Evolutionary conservation across 2,329 filamentous ascomycete genomes (phyloP).

Genomic region (Fusarium luffae): DNA sequence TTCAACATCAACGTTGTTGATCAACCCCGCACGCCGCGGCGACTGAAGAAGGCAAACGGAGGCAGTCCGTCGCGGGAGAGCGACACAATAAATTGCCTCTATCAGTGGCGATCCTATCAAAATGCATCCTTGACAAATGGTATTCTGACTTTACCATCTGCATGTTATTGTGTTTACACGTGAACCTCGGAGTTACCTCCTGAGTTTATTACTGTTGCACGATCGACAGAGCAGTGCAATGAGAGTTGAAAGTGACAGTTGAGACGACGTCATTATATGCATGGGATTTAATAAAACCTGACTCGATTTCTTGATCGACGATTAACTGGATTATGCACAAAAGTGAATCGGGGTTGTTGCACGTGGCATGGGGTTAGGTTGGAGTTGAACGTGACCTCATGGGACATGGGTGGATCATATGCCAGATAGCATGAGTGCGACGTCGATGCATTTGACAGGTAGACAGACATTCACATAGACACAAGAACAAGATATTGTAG

Average conservation of each 20-base stretch:
- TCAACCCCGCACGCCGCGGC: background rate
- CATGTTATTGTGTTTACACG: background rate
- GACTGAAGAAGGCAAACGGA: background rate
- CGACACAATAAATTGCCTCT: background rate
- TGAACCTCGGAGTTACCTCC: background rate
- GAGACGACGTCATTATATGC: conserved; percentile 21
- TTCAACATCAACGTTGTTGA: background rate
- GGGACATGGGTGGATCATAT: conserved; percentile 44
- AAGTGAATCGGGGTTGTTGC: conserved; percentile 12
- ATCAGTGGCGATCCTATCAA: conserved; percentile 9
- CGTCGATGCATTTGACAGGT: conserved; percentile 1
- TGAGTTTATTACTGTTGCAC: background rate
- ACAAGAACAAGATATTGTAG: background rate
- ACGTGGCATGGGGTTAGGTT: conserved; percentile 25
- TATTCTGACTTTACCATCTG: background rate
- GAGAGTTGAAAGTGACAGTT: background rate
- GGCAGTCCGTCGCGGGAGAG: conserved; percentile 15
- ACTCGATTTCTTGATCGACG: conserved; percentile 3
- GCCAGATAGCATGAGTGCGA: conserved; percentile 37
- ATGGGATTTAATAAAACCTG: conserved; percentile 12
- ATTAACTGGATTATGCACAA: background rate
- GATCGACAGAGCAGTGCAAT: background rate
- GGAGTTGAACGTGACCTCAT: conserved; percentile 40
- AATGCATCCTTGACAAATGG: background rate
- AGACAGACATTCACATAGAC: background rate